Conservation (phyloP, 2,329 filamentous ascomycete species). For the Alternaria solani region DNA sequence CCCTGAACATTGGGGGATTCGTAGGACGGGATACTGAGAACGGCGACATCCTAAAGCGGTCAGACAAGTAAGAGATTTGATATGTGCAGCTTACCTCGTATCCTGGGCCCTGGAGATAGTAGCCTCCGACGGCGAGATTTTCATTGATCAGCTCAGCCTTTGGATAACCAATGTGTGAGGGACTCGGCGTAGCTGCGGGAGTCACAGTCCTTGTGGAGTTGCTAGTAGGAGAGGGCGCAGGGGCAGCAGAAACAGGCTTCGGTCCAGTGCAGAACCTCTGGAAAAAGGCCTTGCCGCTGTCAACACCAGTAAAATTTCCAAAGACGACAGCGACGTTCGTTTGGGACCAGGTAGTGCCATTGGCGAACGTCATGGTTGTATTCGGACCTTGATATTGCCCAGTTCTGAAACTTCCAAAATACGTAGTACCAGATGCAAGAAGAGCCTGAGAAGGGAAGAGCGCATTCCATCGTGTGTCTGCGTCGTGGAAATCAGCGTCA, state of each 20-base stretch:
- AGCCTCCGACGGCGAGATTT: slow-evolving; percentile 54
- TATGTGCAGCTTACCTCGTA: slow-evolving; percentile 46
- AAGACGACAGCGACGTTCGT: slow-evolving; percentile 45
- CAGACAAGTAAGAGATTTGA: slow-evolving; percentile 41
- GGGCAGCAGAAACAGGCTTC: slow-evolving; percentile 20
- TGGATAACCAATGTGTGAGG: slow-evolving; percentile 50
- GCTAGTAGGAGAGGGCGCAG: slow-evolving; percentile 18
- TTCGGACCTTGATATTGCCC: slow-evolving; percentile 45
- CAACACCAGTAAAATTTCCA: slow-evolving; percentile 46
- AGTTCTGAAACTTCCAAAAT: slow-evolving; percentile 41
- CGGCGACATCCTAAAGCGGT: slow-evolving; percentile 54
- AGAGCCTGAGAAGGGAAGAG: slow-evolving; percentile 49
- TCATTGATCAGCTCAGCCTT: slow-evolving; percentile 48
- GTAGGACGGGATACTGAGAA: slow-evolving; percentile 57
- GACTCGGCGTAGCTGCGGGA: slow-evolving; percentile 28
- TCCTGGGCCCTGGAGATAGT: slow-evolving; percentile 53
- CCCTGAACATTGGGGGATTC: slow-evolving; percentile 38
- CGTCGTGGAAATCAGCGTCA: slow-evolving; percentile 48
- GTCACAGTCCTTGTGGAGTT: slow-evolving; percentile 24
- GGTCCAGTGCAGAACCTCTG: slow-evolving; percentile 49
- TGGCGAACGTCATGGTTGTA: slow-evolving; percentile 47
- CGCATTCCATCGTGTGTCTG: slow-evolving; percentile 53
- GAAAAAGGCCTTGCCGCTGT: slow-evolving; percentile 53
- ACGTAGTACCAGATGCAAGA: slow-evolving; percentile 38
- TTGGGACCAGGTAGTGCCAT: slow-evolving; percentile 44